phyloP scores from a whole-genome alignment of 2,329 filamentous ascomycete species.

The Ophiostoma novo-ulmi region DNA sequence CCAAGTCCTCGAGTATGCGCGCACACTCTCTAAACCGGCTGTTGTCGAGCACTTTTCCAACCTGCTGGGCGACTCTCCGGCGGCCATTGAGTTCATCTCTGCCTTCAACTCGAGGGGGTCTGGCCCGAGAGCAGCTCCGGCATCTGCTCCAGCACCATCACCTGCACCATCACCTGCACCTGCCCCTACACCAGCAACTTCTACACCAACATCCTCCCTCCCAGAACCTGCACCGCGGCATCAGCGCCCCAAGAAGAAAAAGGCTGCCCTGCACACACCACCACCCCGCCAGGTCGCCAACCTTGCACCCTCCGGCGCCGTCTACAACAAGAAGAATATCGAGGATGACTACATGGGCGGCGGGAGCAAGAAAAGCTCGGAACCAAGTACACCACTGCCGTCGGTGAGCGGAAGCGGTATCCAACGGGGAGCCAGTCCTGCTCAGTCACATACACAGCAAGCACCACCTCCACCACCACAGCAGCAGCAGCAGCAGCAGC shows the following conservation, averaged over 20 bases:
- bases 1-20: conserved; percentile 78
- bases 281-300: conserved; percentile 59
- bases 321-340: conserved; percentile 65
- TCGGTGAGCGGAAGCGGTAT: neutral
- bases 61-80: conserved; percentile 78
- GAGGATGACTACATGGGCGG: conserved; percentile 67
- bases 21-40: conserved; percentile 68
- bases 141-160: conserved; percentile 21
- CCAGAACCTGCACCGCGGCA: conserved; percentile 46
- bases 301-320: conserved; percentile 57
- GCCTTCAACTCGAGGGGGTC: conserved; percentile 68
- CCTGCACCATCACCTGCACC: neutral
- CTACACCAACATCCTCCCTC: neutral
- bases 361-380: conserved; percentile 29
- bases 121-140: conserved; percentile 33
- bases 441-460: neutral
- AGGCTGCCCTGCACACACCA: conserved; percentile 60
- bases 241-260: conserved; percentile 48
- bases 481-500: neutral
- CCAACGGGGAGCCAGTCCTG: neutral
- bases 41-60: conserved; percentile 82
- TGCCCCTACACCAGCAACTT: neutral
- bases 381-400: conserved; percentile 36
- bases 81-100: conserved; percentile 69
- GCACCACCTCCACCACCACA: neutral